Evolutionary conservation across 345 rosid genomes (phyloP), one percentile per base, ranked within the genome.

Genomic region (Arabidopsis suecica): DNA sequence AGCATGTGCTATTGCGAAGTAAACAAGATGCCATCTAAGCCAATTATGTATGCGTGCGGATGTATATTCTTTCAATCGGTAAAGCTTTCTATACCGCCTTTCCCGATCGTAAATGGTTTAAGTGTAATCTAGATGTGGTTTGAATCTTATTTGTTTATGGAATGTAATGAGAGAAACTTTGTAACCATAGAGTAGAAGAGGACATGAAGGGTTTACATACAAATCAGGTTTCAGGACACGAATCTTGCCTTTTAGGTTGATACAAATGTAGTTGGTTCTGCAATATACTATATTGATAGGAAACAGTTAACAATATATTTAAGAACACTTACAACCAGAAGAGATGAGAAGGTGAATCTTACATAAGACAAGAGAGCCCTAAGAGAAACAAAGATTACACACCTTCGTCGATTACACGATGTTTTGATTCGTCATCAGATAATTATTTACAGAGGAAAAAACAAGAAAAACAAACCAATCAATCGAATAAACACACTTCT

Each of bases 1-100:
- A 86, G 12, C 69, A 54, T 53, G 88, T 71, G 62, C 76, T 86
- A 23, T 72, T 65, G 74, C 82, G 61, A 30, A 79, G 66, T 63
- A 78, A 77, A 83, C 82, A 84, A 83, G 56, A 50, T 36, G 2
- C 7, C 10, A 0, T 74, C 8, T 65, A 74, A 47, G 50, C 34
- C 41, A 44, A 56, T 4, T 34, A 6, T 42, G 2, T 0, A 38
- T 51, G 22, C 18, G 0, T 37, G 48, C 5, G 13, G 16, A 34
- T 73, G 45, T 42, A 67, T 63, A 74, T 66, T 63, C 9, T 34
- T 63, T 36, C 40, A 33, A 45, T 23, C 14, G 56, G 47, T 44
- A 13, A 56, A 73, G 55, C 47, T 64, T 55, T 51, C 42, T 62
- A 30, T 71, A 61, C 25, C 1, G 51, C 51, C 37, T 34, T 70